Evolutionary conservation across 805 yeast genomes (phyloP).

Genomic region (Aciculoconidium aculeatum): DNA sequence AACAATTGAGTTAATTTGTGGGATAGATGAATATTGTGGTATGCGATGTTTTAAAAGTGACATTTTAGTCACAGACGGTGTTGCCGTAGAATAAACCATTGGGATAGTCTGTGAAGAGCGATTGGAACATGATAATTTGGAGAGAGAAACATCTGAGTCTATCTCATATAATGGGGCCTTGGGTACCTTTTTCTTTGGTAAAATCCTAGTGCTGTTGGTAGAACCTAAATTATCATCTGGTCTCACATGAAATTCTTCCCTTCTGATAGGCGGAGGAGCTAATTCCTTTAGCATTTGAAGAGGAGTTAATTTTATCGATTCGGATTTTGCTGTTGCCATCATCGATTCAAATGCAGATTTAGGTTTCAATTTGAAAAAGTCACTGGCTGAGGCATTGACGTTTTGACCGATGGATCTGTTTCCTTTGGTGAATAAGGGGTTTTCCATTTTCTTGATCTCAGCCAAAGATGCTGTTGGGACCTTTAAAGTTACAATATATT

Average conservation of each 20-base stretch:
- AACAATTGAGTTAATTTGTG: constrained; percentile 9
- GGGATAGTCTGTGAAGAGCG: no score
- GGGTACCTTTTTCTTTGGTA: neutral
- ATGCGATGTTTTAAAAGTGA: no score
- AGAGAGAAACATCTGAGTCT: no score
- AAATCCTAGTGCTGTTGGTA: neutral
- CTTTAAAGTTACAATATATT: constrained; percentile 20
- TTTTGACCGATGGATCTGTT: constrained; percentile 6
- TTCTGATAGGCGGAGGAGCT: constrained; percentile 23
- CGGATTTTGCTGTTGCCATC: constrained; percentile 29
- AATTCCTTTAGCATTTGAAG: constrained; percentile 28
- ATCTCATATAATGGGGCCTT: no score
- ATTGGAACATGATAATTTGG: no score
- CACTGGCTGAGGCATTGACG: neutral
- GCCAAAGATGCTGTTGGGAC: constrained; percentile 19
- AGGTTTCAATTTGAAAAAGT: no score
- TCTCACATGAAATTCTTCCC: constrained; percentile 33
- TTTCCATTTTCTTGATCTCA: constrained; percentile 20
- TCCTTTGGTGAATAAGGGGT: constrained; percentile 26
- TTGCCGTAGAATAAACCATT: no score
- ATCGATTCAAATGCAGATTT: constrained; percentile 32
- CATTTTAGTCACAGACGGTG: no score
- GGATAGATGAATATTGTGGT: no score
- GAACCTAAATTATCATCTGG: no score
- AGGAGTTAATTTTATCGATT: constrained; percentile 21